Conservation (phyloP, 73 alveolate genomes). For the Paramecium tetraurelia region DNA sequence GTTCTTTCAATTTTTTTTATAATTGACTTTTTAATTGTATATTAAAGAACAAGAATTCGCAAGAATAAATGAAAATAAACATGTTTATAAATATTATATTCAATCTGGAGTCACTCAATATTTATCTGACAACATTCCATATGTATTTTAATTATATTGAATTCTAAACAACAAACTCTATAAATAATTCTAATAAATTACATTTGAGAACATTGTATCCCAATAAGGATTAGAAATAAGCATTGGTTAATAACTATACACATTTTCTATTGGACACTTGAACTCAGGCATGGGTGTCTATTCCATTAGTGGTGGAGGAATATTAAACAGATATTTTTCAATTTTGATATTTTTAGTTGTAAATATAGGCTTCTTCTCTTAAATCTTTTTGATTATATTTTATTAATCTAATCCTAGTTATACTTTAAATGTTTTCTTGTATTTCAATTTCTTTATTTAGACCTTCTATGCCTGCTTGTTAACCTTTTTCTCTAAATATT, state of each 20-base stretch:
- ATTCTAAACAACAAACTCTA: background rate
- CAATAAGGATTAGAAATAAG: background rate
- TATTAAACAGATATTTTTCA: background rate
- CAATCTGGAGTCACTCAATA: background rate
- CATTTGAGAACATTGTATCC: background rate
- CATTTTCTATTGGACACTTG: background rate
- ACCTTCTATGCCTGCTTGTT: background rate
- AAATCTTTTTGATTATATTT: background rate
- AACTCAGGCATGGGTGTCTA: background rate
- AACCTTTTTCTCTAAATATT: background rate
- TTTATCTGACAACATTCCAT: background rate
- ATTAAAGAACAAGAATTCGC: background rate
- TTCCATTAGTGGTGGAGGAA: background rate
- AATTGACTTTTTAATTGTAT: constrained; percentile 1
- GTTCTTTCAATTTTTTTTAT: constrained; percentile 32
- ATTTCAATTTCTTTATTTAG: background rate
- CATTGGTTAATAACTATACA: background rate
- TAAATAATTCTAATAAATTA: background rate
- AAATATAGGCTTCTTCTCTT: background rate
- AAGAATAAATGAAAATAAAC: background rate
- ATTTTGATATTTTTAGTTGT: background rate
- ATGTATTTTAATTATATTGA: background rate
- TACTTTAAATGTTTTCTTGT: background rate
- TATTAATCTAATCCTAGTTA: background rate
- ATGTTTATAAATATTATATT: background rate